Evolutionary conservation across 768 basidiomycete genomes (phyloP).

Genomic region (Tulasnella calospora): DNA sequence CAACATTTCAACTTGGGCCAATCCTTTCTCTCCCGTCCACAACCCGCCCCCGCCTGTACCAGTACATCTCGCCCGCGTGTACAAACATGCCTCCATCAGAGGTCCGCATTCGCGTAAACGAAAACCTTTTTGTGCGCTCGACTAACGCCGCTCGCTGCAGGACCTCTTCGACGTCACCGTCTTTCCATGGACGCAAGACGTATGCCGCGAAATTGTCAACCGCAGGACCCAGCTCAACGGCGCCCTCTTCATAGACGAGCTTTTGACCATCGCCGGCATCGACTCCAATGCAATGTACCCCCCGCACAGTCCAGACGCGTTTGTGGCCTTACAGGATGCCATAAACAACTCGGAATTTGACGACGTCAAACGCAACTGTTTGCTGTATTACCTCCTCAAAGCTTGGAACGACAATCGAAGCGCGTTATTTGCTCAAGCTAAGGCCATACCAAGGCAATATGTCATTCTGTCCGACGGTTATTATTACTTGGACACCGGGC

Average conservation of each 20-base stretch:
- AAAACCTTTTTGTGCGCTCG: neutral
- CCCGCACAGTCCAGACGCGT: conserved; percentile 50
- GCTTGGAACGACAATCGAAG: no score
- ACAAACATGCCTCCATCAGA: neutral
- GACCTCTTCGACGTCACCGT: conserved; percentile 48
- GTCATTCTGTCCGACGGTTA: conserved; percentile 56
- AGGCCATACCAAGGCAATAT: conserved; percentile 55
- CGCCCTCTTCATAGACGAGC: conserved; percentile 70
- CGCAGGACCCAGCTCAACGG: conserved; percentile 54
- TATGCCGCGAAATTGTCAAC: conserved; percentile 54
- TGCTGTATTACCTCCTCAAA: no score
- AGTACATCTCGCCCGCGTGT: neutral
- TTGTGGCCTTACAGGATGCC: conserved; percentile 53
- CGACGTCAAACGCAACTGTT: conserved; percentile 69
- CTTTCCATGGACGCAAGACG: conserved; percentile 51
- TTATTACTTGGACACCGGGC: conserved; percentile 71
- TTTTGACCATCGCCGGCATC: conserved; percentile 62
- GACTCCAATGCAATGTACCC: conserved; percentile 51
- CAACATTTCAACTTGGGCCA: neutral
- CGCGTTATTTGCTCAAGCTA: conserved; percentile 47
- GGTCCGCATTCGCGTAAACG: neutral
- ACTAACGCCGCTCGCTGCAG: neutral
- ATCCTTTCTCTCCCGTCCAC: neutral
- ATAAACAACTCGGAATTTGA: conserved; percentile 65
- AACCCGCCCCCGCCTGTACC: neutral